phyloP scores from a whole-genome alignment of 139 green algal species.

The Closterium sp. region DNA sequence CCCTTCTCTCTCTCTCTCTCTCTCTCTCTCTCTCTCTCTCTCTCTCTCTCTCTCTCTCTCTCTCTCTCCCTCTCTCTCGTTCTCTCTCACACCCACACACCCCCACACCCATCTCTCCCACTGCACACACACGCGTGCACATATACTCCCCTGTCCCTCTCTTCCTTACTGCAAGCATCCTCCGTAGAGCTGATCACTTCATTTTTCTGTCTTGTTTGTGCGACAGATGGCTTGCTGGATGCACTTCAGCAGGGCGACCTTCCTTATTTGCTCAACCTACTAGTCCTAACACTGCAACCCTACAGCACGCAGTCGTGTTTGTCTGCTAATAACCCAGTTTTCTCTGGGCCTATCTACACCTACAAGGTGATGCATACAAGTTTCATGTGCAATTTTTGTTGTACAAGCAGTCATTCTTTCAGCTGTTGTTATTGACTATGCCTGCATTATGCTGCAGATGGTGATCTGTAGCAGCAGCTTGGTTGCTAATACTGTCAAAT shows the following conservation, averaged over 20 bases:
- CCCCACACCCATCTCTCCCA: too few relatives aligned
- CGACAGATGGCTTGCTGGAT: not conserved
- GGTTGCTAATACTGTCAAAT: not conserved
- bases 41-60: too few relatives aligned
- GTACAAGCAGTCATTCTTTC: not conserved
- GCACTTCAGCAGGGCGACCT: not conserved
- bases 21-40: too few relatives aligned
- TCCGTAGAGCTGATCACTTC: too few relatives aligned
- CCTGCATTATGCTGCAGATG: not conserved
- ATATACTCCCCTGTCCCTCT: not conserved
- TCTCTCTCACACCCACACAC: too few relatives aligned
- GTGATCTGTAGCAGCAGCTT: not conserved
- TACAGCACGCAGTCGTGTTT: not conserved
- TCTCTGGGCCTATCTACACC: not conserved
- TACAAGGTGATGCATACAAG: not conserved
- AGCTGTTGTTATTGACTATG: too few relatives aligned
- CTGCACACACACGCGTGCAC: too few relatives aligned
- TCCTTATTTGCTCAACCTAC: not conserved
- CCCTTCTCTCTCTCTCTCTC: too few relatives aligned
- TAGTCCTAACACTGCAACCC: not conserved
- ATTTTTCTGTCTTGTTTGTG: not conserved
- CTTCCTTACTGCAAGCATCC: not conserved
- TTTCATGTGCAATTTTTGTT: not conserved
- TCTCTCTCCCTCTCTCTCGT: too few relatives aligned
- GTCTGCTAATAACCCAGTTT: not conserved